Base-by-base conservation (phyloP, 2,329 filamentous ascomycete species). In the Epichloe baconii region DNA sequence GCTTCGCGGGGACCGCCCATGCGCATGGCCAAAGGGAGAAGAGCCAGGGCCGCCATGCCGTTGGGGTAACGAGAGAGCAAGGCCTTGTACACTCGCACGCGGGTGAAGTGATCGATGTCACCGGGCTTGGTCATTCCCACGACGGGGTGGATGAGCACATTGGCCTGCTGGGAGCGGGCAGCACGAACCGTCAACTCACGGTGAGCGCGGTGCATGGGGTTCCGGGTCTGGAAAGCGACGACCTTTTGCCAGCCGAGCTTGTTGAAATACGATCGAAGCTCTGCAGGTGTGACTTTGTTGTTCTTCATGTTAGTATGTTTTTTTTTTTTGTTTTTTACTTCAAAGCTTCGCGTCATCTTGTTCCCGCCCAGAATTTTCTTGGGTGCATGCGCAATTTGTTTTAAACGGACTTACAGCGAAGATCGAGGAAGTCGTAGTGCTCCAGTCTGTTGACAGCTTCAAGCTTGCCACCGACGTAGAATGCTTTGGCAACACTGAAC, bases 21-120 rank as follows among this genome's bases (percentile, higher is more conserved):
- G 67, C 93, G 86, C 93, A 98, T 98, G 63, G 93, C 93, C 57
- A 98, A 79, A 53, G 90, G 90, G 50, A 98, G 80, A 42, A 98
- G 87, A 71, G 89, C 91, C 58, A 98, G 82, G 40, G 94, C 89
- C 53, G 93, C 93, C 93, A 98, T 98, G 64, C 93, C 93, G 71
- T 97, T 98, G 70, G 93, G 93, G 75, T 98, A 98, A 66, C 93
- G 83, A 60, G 91, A 88, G 58, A 98, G 80, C 50, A 98, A 82
- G 43, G 93, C 91, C 79, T 97, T 88, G 81, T 98, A 98, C 64
- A 96, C 93, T 65, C 93, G 89, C 62, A 98, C 93, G 68, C 93
- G 88, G 63, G 93, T 98, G 77, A 98, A 98, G 79, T 98, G 93
- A 73, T 98, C 93, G 67, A 98, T 98, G 71, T 98, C 93, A 69